Conservation (phyloP, 306 rosid genomes). For the Prinsepia uniflora region DNA sequence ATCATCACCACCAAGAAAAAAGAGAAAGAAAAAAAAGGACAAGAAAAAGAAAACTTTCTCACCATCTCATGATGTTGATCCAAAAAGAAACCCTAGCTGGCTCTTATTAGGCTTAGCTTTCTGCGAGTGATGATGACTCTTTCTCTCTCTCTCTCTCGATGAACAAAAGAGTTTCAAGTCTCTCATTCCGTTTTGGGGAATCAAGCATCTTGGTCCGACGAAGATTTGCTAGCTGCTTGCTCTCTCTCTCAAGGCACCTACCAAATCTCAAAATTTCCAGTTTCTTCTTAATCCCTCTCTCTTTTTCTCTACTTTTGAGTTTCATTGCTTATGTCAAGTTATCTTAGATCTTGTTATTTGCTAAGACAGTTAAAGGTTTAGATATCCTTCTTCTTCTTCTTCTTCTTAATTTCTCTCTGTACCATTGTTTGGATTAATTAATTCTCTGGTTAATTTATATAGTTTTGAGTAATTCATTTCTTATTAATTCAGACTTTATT, state of each 20-base stretch:
- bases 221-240: constrained; percentile 39
- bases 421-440: no score
- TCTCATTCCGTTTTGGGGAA: constrained; percentile 51
- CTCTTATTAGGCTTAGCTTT: background rate
- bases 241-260: constrained; percentile 21
- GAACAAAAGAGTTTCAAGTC: background rate
- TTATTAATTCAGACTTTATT: no score
- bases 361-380: no score
- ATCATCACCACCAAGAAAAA: constrained; percentile 30
- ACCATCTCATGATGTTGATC: background rate
- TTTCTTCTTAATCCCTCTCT: background rate
- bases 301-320: no score
- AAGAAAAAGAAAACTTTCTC: constrained; percentile 9
- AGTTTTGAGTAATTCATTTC: no score
- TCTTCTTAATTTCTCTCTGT: no score
- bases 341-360: background rate
- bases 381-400: no score
- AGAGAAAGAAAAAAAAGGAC: constrained; percentile 16
- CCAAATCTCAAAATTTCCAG: constrained; percentile 24
- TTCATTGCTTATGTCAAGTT: background rate
- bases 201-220: constrained; percentile 97
- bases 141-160: background rate
- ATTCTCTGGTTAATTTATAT: no score
- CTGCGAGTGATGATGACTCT: background rate
- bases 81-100: constrained; percentile 15